Evolutionary conservation across 129 eudicot genomes (phyloP), one percentile per base, ranked within the genome.

Genomic region (Artemisia tridentata): DNA sequence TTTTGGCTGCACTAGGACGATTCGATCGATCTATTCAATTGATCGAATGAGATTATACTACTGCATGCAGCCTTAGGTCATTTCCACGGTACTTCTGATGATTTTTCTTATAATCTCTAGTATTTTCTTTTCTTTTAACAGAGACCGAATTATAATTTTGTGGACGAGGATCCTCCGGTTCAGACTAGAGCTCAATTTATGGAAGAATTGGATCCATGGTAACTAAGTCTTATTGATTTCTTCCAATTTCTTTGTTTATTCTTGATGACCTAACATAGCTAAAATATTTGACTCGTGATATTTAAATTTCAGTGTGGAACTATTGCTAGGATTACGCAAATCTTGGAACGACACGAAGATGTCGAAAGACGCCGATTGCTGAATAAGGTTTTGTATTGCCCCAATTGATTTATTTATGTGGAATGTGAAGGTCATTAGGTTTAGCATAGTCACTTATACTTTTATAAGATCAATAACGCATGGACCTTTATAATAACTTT

Each of bases 301-400:
- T n/a, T n/a, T 11, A 59, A 54, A 70, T 87, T 81, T 73, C 91
- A 88, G 95, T 74, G 21, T 58, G 60, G 85, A 79, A 65, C 29
- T 25, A 25, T 25, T 25, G 29, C 29, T 25, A 25, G 29, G 29
- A 25, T 25, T 25, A 25, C 3, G 29, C 3, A 25, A 25, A 25
- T 0, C 29, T 25, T 25, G 29, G 29, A 25, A 25, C 29, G 29
- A 25, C 29, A 25, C 29, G 84, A 80, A 29, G 52, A 72, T 50
- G 78, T 93, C 73, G 83, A 83, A 77, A 89, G 80, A 76, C 98
- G 96, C n/a, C 83, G 88, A 45, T 89, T 96, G 98, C 89, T 80
- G 18, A 53, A 18, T 72, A 60, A 60, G 27, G 9, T 53, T 25
- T 25, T 25, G 29, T 25, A 2, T 25, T 25, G 3, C 3, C 29